These are phyloP conservation scores for Musa acuminata DNA, from an alignment of 176 grass and related monocot genomes.

Conservation along the genomic window DNA sequence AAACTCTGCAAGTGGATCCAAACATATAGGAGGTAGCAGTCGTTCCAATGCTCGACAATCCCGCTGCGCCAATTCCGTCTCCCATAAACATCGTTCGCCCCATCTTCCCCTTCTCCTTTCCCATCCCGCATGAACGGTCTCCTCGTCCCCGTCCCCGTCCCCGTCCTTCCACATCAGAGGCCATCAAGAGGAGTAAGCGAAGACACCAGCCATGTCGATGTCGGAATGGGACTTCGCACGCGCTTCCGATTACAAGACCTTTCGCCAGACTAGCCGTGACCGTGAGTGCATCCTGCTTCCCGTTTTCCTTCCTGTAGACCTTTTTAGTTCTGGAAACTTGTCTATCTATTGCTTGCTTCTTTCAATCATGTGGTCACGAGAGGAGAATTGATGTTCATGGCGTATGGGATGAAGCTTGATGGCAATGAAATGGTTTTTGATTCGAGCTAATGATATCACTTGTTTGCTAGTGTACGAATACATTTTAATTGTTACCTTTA, in stretches of 20 bases:
- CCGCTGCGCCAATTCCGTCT: background rate
- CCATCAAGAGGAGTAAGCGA: slow-evolving; percentile 1
- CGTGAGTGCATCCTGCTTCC: slow-evolving; percentile 29
- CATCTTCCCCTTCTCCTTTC: background rate
- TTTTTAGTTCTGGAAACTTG: too few relatives aligned
- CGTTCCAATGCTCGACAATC: background rate
- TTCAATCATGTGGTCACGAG: too few relatives aligned
- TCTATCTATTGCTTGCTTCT: too few relatives aligned
- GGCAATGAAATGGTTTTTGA: too few relatives aligned
- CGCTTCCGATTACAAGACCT: slow-evolving; percentile 51
- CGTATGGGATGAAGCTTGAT: too few relatives aligned
- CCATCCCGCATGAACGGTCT: background rate
- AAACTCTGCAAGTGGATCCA: background rate
- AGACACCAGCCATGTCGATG: slow-evolving; percentile 43
- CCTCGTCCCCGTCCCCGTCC: too few relatives aligned
- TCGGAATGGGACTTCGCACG: slow-evolving; percentile 48
- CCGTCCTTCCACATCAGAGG: background rate
- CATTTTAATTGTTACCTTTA: too few relatives aligned
- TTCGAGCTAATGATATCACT: too few relatives aligned
- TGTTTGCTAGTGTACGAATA: too few relatives aligned
- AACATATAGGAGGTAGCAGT: background rate
- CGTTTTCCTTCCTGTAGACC: too few relatives aligned
- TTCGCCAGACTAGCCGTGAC: slow-evolving; percentile 73
- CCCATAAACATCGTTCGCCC: background rate
- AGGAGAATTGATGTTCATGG: too few relatives aligned